A percentile compares a stretch with the other conserved stretches of the same genome.
Conservation (phyloP, 2,329 filamentous ascomycete genomes). For the Lizonia empirigonia region DNA sequence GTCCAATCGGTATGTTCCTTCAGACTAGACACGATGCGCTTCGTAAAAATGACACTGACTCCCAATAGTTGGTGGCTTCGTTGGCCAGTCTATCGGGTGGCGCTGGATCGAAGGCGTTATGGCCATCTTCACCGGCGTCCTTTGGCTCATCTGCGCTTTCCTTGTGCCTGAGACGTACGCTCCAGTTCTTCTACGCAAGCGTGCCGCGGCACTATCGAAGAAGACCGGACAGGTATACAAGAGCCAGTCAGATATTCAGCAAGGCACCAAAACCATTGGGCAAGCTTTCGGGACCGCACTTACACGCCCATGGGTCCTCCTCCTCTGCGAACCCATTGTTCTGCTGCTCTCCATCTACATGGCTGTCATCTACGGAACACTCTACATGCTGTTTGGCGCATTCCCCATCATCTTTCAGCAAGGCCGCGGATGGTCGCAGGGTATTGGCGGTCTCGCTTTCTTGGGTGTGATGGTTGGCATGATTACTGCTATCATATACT, state of each 20-base stretch:
- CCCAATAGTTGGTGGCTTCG: slow-evolving; percentile 21
- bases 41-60: slow-evolving; percentile 42
- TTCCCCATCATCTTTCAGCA: slow-evolving; percentile 54
- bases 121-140: slow-evolving; percentile 54
- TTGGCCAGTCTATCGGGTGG: slow-evolving; percentile 29
- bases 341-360: slow-evolving; percentile 28
- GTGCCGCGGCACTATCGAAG: slow-evolving; percentile 64
- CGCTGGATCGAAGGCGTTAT: slow-evolving; percentile 55
- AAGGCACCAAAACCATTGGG: slow-evolving; percentile 9
- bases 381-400: slow-evolving; percentile 57
- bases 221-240: slow-evolving; percentile 62
- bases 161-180: slow-evolving; percentile 65
- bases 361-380: slow-evolving; percentile 49
- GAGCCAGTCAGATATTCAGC: slow-evolving; percentile 47
- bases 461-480: slow-evolving; percentile 26
- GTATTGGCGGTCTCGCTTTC: slow-evolving; percentile 48
- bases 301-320: slow-evolving; percentile 25
- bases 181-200: slow-evolving; percentile 65
- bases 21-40: too few relatives aligned
- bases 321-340: slow-evolving; percentile 31
- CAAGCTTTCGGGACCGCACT: slow-evolving; percentile 27
- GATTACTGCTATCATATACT: slow-evolving; percentile 26
- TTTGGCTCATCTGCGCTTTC: slow-evolving; percentile 37
- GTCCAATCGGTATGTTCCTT: slow-evolving; percentile 47
- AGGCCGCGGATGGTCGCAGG: slow-evolving; percentile 41